Evolutionary conservation across 1,284 basidiomycete species (phyloP).

Genomic region (Melanopsichium pennsylvanicum): DNA sequence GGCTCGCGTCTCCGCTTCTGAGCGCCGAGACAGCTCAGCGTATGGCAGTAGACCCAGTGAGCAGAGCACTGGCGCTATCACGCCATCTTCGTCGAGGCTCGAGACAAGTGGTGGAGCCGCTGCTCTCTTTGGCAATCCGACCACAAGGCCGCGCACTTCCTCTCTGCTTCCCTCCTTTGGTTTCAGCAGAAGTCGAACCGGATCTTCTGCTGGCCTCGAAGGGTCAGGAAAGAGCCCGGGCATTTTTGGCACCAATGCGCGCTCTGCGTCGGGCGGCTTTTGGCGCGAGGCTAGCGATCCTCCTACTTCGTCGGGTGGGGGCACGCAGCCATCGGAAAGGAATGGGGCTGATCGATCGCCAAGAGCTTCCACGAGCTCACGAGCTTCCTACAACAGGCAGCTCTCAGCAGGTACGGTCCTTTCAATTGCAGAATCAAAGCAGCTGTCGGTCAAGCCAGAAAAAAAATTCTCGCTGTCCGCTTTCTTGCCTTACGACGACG

Average conservation of each 20-base stretch:
- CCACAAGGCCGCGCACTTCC: slow-evolving; percentile 45
- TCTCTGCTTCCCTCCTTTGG: slow-evolving; percentile 50
- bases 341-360: slow-evolving; percentile 15
- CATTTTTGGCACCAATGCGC: slow-evolving; percentile 17
- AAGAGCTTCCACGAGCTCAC: slow-evolving; percentile 27
- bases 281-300: slow-evolving; percentile 25
- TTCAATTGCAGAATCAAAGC: slow-evolving; percentile 17
- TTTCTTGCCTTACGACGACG: slow-evolving; percentile 44
- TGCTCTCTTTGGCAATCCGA: slow-evolving; percentile 42
- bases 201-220: slow-evolving; percentile 35
- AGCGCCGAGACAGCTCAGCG: slow-evolving; percentile 6
- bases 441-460: slow-evolving; percentile 13
- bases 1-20: slow-evolving; percentile 3
- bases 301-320: neutral
- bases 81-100: slow-evolving; percentile 37
- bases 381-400: slow-evolving; percentile 36
- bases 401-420: slow-evolving; percentile 16
- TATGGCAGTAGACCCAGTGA: slow-evolving; percentile 31
- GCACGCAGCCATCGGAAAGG: slow-evolving; percentile 1
- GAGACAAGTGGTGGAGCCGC: slow-evolving; percentile 55
- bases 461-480: slow-evolving; percentile 40
- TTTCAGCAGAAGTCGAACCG: slow-evolving; percentile 36
- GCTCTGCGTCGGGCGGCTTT: slow-evolving; percentile 17
- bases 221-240: slow-evolving; percentile 32
- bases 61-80: slow-evolving; percentile 15